Conservation (phyloP, 2,329 filamentous ascomycete genomes). For the Fusarium agapanthi region DNA sequence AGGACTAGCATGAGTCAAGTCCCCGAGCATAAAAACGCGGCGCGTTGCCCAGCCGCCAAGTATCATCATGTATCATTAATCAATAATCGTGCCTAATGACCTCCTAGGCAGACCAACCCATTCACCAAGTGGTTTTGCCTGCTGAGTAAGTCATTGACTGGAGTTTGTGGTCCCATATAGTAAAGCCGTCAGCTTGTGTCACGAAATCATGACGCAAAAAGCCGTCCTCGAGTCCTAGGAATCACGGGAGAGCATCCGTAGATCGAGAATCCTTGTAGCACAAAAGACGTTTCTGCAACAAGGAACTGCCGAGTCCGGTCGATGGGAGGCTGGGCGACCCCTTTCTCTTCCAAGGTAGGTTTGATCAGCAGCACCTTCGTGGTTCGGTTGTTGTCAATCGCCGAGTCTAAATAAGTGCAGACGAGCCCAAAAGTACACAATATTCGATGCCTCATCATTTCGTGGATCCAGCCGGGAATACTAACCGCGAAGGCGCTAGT, state of each 20-base stretch:
- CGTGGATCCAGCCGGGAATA: conserved; percentile 11
- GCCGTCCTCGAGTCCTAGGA: not conserved
- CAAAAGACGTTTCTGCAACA: not conserved
- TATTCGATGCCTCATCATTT: not conserved
- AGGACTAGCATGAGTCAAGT: conserved; percentile 21
- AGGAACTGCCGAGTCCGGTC: not conserved
- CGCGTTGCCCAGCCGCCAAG: conserved; percentile 2
- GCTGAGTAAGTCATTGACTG: not conserved
- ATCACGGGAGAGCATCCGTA: not conserved
- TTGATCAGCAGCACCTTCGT: not conserved
- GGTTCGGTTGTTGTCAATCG: not conserved
- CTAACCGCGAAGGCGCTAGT: conserved; percentile 27
- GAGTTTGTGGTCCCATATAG: not conserved
- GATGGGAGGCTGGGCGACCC: not conserved
- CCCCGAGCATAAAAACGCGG: not conserved
- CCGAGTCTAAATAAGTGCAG: conserved; percentile 9
- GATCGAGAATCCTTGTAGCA: conserved; percentile 5
- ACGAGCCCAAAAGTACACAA: not conserved
- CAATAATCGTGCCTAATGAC: not conserved
- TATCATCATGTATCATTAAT: conserved; percentile 23
- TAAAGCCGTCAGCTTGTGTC: not conserved
- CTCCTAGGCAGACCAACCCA: not conserved
- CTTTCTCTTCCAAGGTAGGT: not conserved
- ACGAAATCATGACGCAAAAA: conserved; percentile 10
- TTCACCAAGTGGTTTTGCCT: not conserved